Conservation (phyloP, 371 early-diverging fungal genomes). For the Thermomucor indicae-seudaticae region DNA sequence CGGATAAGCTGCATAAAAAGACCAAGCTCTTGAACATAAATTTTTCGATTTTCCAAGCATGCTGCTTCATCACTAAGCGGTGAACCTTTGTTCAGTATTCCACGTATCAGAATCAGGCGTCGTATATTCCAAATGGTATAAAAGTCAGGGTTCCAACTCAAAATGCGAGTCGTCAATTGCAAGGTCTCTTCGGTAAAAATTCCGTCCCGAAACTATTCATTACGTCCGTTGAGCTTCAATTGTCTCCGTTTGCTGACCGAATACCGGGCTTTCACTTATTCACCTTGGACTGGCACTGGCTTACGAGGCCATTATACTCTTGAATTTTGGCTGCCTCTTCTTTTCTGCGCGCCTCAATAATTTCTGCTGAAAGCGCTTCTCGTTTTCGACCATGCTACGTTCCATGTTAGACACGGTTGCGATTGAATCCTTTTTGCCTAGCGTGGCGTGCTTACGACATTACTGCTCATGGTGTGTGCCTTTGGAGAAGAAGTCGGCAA, state of each 20-base stretch:
- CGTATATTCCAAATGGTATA: constrained; percentile 93
- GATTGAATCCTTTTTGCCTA: no score
- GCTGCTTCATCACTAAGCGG: constrained; percentile 9
- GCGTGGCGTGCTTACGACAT: constrained; percentile 1
- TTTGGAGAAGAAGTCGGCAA: background rate
- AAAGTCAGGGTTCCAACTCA: constrained; percentile 80
- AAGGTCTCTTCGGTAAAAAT: constrained; percentile 53
- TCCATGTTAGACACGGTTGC: no score
- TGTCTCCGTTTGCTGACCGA: background rate
- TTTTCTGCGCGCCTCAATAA: constrained; percentile 26
- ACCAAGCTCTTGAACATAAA: constrained; percentile 54
- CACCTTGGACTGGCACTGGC: constrained; percentile 28
- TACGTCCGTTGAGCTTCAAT: background rate
- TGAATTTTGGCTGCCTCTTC: constrained; percentile 46
- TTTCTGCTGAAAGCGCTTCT: constrained; percentile 38
- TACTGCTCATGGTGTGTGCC: background rate
- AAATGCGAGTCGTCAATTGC: constrained; percentile 62
- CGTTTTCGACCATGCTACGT: constrained; percentile 48
- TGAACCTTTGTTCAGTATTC: constrained; percentile 18
- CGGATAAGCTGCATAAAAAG: constrained; percentile 62
- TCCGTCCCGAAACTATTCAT: constrained; percentile 16
- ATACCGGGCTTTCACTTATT: background rate
- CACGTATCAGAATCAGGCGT: constrained; percentile 55
- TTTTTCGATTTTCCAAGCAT: constrained; percentile 19
- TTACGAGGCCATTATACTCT: constrained; percentile 43